Evolutionary conservation across 805 yeast genomes (phyloP).

Genomic region (Metschnikowia aberdeeniae): DNA sequence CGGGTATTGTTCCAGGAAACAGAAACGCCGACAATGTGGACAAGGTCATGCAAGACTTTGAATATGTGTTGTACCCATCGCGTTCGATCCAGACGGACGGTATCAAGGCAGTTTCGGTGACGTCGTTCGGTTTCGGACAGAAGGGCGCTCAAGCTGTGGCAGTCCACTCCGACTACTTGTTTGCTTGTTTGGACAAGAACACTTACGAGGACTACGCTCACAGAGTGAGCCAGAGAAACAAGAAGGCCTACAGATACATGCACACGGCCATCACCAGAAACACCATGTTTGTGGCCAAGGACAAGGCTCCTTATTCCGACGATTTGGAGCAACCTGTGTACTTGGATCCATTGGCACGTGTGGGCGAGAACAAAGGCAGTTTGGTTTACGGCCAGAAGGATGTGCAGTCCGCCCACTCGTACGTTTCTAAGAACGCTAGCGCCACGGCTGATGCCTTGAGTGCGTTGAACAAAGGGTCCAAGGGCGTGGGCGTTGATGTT

Average conservation of each 20-base stretch:
- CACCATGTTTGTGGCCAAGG: slow-evolving; percentile 89
- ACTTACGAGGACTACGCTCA: slow-evolving; percentile 67
- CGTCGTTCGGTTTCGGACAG: slow-evolving; percentile 99
- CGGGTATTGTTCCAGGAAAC: slow-evolving; percentile 97
- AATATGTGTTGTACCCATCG: slow-evolving; percentile 90
- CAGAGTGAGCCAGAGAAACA: slow-evolving; percentile 78
- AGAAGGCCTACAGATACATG: slow-evolving; percentile 88
- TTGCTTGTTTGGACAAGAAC: slow-evolving; percentile 68
- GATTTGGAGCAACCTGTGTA: slow-evolving; percentile 87
- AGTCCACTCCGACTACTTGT: slow-evolving; percentile 90
- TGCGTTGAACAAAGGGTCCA: slow-evolving; percentile 51
- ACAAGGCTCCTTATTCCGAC: slow-evolving; percentile 85
- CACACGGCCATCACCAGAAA: slow-evolving; percentile 91
- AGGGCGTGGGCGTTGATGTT: slow-evolving; percentile 94
- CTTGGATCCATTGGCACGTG: slow-evolving; percentile 93
- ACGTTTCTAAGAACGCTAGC: slow-evolving; percentile 45
- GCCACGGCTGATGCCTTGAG: slow-evolving; percentile 63
- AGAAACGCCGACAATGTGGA: slow-evolving; percentile 98
- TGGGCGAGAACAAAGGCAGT: slow-evolving; percentile 39
- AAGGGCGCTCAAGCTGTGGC: slow-evolving; percentile 96
- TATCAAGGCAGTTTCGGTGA: slow-evolving; percentile 92
- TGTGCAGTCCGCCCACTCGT: slow-evolving; percentile 45
- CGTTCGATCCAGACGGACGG: slow-evolving; percentile 93
- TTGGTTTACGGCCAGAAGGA: slow-evolving; percentile 47
- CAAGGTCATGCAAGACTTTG: slow-evolving; percentile 72